A percentile compares a stretch with the other conserved stretches of the same genome.
Conservation (phyloP, 2,329 filamentous ascomycete genomes). For the Cladosporium sp. region DNA sequence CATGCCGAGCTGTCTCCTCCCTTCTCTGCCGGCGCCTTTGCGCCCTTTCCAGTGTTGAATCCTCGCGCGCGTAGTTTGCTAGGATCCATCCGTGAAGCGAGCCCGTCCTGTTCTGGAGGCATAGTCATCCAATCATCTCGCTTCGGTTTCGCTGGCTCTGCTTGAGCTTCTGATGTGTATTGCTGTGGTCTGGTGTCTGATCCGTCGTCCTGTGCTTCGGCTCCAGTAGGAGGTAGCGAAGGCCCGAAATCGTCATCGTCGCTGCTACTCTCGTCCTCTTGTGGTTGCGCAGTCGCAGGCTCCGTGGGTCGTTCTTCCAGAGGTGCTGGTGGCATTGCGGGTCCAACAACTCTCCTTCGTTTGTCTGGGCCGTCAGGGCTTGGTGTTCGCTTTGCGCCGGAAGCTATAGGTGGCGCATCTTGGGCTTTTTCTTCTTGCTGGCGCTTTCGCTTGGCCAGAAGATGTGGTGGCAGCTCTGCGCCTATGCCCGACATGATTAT, state of each 20-base stretch:
- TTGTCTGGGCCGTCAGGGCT: conserved; percentile 50
- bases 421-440: conserved; percentile 44
- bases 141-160: conserved; percentile 45
- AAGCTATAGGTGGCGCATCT: conserved; percentile 38
- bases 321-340: conserved; percentile 55
- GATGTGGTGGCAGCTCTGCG: conserved; percentile 67
- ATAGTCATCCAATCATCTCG: conserved; percentile 70
- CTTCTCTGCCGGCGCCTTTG: conserved; percentile 46
- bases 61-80: conserved; percentile 79
- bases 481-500: conserved; percentile 66
- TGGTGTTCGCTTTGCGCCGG: conserved; percentile 37
- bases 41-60: conserved; percentile 71
- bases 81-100: conserved; percentile 69
- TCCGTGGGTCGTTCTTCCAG: conserved; percentile 48
- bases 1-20: conserved; percentile 62
- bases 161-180: conserved; percentile 4
- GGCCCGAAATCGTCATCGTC: conserved; percentile 49
- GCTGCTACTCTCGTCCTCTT: conserved; percentile 34
- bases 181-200: not conserved
- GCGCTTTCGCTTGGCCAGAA: conserved; percentile 55
- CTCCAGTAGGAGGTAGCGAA: conserved; percentile 38
- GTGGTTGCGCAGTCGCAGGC: conserved; percentile 31
- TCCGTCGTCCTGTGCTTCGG: not conserved
- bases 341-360: conserved; percentile 55
- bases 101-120: conserved; percentile 51